Percentiles rank a stretch among this genome's conserved stretches.
Conservation (phyloP, 176 grass and related monocot genomes). For the Ampelocalamus luodianensis region DNA sequence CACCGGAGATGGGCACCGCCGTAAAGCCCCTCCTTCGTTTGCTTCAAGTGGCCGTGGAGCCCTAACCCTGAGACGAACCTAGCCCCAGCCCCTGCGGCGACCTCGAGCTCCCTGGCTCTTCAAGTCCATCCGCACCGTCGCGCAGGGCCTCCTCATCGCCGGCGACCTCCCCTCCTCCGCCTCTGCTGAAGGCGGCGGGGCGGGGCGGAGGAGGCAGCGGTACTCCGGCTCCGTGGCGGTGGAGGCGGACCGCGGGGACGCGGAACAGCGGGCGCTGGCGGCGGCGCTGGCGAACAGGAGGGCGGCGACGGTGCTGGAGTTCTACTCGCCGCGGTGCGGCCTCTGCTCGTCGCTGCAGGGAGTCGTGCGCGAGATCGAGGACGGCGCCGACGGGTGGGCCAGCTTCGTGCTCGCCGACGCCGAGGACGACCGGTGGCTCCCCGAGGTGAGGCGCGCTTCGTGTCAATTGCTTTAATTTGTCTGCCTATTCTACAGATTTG, state of each 20-base stretch:
- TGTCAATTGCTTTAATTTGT: neutral
- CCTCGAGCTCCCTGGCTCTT: conserved; percentile 79
- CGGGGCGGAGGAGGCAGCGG: neutral
- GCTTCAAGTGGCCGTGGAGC: conserved; percentile 84
- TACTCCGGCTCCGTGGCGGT: neutral
- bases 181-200: neutral
- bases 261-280: conserved; percentile 76
- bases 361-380: conserved; percentile 66
- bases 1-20: conserved; percentile 48
- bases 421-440: conserved; percentile 91
- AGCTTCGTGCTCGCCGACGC: conserved; percentile 88
- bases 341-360: conserved; percentile 78
- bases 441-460: conserved; percentile 59
- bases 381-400: conserved; percentile 37
- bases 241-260: conserved; percentile 60
- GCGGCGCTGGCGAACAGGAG: conserved; percentile 66
- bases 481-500: neutral
- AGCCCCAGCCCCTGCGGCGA: conserved; percentile 61
- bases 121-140: conserved; percentile 72
- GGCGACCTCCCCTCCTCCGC: conserved; percentile 41
- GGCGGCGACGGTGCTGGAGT: conserved; percentile 78
- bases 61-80: conserved; percentile 18
- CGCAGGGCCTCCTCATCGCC: conserved; percentile 73
- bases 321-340: conserved; percentile 85
- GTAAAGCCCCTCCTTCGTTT: conserved; percentile 60